Base-by-base conservation (phyloP, 2,329 filamentous ascomycete species). In the Dothiorella sarmentorum region DNA sequence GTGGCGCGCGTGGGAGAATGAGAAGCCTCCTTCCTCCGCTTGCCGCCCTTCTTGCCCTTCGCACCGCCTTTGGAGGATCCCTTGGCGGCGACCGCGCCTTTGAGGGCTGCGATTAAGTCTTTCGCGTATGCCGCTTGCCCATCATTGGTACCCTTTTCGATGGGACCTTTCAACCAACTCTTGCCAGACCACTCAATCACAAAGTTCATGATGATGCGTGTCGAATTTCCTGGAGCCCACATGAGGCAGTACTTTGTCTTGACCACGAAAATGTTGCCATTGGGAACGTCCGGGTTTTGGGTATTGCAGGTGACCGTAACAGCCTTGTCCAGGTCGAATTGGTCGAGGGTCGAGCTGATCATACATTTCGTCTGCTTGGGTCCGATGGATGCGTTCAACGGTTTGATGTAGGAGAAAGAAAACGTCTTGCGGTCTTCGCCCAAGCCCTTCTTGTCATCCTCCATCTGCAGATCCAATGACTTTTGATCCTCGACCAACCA, bases 171-270 rank as follows among this genome's bases (percentile, higher is more conserved):
- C 44, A 99, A 78, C 94, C 94, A 99, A 77, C 92, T 97, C 80
- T 97, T 99, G 66, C 92, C 92, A 3, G 88, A 87, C 95, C 95
- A 99, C 69, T 99, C 95, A 42, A 97, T 89, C 2, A 86, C 88
- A 71, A 91, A 97, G 64, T 88, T 97, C 76, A 93, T 88, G 62
- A 94, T 85, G 27, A 99, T 77, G 26, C 91, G 84, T 1, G 95
- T 99, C 37, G 85, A 79, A 67, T 96, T 96, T 62, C 86, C 87
- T 52, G 94, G 86, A 3, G 87, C 91, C 94, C 94, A 99, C 53
- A 90, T 90, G 20, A 99, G 80, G 68, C 95, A 96, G 69, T 97
- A 99, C 66, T 89, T 90, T 3, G 94, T 99, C 75, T 97, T 97
- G 44, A 90, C 89, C 35, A 84, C 83, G 69, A 99, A 99, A 3